A percentile compares a stretch with the other conserved stretches of the same genome.
phyloP scores from a whole-genome alignment of 441 rosid species.

The Mallotus japonicus region DNA sequence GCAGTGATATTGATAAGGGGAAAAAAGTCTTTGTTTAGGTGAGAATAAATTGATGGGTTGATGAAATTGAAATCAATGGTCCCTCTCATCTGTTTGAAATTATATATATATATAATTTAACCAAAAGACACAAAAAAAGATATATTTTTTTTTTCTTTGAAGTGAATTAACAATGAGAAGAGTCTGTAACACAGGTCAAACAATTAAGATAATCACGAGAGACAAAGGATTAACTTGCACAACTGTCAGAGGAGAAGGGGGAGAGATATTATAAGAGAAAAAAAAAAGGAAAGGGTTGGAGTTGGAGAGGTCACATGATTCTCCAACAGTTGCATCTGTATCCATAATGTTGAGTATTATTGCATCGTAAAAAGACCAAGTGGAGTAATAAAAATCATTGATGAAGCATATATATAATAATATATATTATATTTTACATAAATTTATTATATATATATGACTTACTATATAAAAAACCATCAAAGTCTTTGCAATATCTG shows the following conservation, averaged over 20 bases:
- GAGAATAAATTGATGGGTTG: slow-evolving; percentile 38
- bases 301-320: slow-evolving; percentile 35
- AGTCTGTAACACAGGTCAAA: slow-evolving; percentile 33
- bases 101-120: background rate
- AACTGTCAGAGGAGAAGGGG: slow-evolving; percentile 36
- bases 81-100: slow-evolving; percentile 13
- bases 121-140: too few species aligned
- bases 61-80: slow-evolving; percentile 23
- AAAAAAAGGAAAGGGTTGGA: slow-evolving; percentile 1
- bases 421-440: too few species aligned
- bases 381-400: slow-evolving; percentile 22
- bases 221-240: slow-evolving; percentile 17
- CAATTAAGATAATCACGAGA: slow-evolving; percentile 39
- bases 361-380: slow-evolving; percentile 21
- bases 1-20: slow-evolving; percentile 19
- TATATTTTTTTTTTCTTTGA: background rate
- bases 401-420: too few species aligned
- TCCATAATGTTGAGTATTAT: slow-evolving; percentile 25
- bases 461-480: background rate
- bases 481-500: slow-evolving; percentile 24
- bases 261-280: background rate
- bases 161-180: slow-evolving; percentile 8
- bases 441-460: background rate
- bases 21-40: slow-evolving; percentile 56
- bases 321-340: slow-evolving; percentile 37